Evolutionary conservation across 1,284 basidiomycete genomes (phyloP).

Genomic region (Pseudozyma pruni): DNA sequence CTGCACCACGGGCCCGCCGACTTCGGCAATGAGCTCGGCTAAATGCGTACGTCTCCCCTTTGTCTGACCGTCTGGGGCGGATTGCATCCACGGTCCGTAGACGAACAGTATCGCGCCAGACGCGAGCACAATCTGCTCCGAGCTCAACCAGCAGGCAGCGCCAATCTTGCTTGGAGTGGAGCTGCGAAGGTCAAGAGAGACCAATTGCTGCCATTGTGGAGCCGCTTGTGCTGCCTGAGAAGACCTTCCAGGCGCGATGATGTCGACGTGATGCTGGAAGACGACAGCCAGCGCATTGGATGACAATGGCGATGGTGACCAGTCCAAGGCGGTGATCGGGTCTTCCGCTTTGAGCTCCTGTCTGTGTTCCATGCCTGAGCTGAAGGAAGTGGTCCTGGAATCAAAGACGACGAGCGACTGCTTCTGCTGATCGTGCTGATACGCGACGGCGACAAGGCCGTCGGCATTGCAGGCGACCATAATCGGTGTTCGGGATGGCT

Average conservation of each 20-base stretch:
- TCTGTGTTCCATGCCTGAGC: slow-evolving; percentile 74
- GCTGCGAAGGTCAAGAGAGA: slow-evolving; percentile 18
- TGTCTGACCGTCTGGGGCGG: background rate
- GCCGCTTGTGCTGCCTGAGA: background rate
- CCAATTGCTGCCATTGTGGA: slow-evolving; percentile 19
- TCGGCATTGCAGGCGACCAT: slow-evolving; percentile 6
- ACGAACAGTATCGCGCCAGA: slow-evolving; percentile 36
- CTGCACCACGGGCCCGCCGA: slow-evolving; percentile 39
- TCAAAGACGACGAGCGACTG: slow-evolving; percentile 79
- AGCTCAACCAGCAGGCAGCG: slow-evolving; percentile 30
- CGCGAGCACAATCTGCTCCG: slow-evolving; percentile 32
- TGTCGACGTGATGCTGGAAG: slow-evolving; percentile 30
- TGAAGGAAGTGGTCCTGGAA: slow-evolving; percentile 90
- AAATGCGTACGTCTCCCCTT: slow-evolving; percentile 9
- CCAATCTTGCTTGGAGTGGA: slow-evolving; percentile 36
- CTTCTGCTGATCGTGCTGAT: slow-evolving; percentile 5
- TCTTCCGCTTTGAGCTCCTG: slow-evolving; percentile 17
- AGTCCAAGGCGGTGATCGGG: slow-evolving; percentile 23
- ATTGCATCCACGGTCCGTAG: slow-evolving; percentile 28
- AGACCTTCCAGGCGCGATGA: slow-evolving; percentile 22
- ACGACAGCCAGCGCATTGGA: slow-evolving; percentile 22
- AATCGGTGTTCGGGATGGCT: background rate
- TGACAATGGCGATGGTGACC: slow-evolving; percentile 36
- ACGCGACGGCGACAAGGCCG: slow-evolving; percentile 21
- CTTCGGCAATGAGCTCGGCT: slow-evolving; percentile 33